phyloP scores from a whole-genome alignment of 176 grass and related monocot genomes.

The Triticum urartu region DNA sequence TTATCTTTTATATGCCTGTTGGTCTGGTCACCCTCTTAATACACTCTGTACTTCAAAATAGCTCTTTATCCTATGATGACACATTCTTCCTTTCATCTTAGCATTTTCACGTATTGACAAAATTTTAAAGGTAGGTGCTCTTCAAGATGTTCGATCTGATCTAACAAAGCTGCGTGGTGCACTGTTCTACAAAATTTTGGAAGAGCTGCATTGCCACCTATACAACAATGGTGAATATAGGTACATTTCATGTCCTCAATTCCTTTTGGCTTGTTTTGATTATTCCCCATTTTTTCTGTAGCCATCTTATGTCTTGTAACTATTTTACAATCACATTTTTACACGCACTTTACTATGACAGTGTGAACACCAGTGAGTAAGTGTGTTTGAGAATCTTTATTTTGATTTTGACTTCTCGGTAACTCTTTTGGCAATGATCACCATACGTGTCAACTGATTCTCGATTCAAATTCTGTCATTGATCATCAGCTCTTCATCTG shows the following conservation, averaged over 20 bases:
- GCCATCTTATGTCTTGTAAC: neutral
- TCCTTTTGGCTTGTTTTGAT: constrained; percentile 19
- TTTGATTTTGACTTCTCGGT: constrained; percentile 25
- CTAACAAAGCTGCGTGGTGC: constrained; percentile 81
- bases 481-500: constrained; percentile 39
- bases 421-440: constrained; percentile 23
- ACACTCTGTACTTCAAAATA: neutral
- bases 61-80: neutral
- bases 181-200: constrained; percentile 97
- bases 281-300: constrained; percentile 8
- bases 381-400: constrained; percentile 3
- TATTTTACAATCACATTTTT: constrained; percentile 11
- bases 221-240: constrained; percentile 90
- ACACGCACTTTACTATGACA: constrained; percentile 29
- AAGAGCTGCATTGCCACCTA: constrained; percentile 90
- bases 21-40: neutral
- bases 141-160: constrained; percentile 99
- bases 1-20: constrained; percentile 10
- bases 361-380: constrained; percentile 4
- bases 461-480: constrained; percentile 6
- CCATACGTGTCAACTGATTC: neutral
- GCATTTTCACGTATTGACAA: constrained; percentile 31
- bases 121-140: constrained; percentile 89
- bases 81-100: constrained; percentile 29
- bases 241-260: constrained; percentile 35